phyloP scores from a whole-genome alignment of 352 stramenopile genomes.

The Phytophthora hybrid region DNA sequence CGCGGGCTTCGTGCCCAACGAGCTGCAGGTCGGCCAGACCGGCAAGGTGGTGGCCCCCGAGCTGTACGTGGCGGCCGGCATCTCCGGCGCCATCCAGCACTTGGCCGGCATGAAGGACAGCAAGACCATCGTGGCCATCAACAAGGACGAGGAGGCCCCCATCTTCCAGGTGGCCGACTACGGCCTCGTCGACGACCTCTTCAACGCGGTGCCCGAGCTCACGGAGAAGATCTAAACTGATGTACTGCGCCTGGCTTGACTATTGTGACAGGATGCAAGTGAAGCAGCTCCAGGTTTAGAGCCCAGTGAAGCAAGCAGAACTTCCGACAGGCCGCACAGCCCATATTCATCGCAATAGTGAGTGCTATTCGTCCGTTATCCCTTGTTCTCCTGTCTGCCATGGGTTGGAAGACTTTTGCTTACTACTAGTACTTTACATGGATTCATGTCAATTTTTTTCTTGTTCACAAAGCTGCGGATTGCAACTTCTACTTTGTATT shows the following conservation, averaged over 20 bases:
- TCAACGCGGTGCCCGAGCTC: conserved; percentile 97
- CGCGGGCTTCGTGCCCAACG: conserved; percentile 98
- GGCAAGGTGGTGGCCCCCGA: conserved; percentile 99
- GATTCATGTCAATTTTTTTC: too few relatives aligned
- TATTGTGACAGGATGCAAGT: too few relatives aligned
- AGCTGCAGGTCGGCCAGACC: conserved; percentile 99
- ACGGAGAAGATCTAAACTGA: conserved; percentile 96
- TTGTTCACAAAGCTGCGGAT: too few relatives aligned
- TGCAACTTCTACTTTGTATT: too few relatives aligned
- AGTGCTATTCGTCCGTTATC: conserved; percentile 36
- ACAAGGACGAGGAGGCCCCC: conserved; percentile 99
- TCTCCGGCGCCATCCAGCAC: conserved; percentile 99
- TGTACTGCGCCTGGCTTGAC: neutral
- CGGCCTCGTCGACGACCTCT: conserved; percentile 98
- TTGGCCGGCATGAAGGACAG: conserved; percentile 99
- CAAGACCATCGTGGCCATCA: conserved; percentile 99
- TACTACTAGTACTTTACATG: too few relatives aligned
- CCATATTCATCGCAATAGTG: conserved; percentile 38
- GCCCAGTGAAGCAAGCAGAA: conserved; percentile 8
- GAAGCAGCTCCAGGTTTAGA: conserved; percentile 16
- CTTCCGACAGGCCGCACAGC: conserved; percentile 17
- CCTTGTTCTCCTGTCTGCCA: neutral
- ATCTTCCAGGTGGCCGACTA: conserved; percentile 99
- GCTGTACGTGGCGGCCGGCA: conserved; percentile 97
- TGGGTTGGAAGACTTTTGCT: neutral